These are phyloP conservation scores for Acanthamoeba sp. DNA, from an alignment of 208 protist genomes.

Conservation along the genomic window DNA sequence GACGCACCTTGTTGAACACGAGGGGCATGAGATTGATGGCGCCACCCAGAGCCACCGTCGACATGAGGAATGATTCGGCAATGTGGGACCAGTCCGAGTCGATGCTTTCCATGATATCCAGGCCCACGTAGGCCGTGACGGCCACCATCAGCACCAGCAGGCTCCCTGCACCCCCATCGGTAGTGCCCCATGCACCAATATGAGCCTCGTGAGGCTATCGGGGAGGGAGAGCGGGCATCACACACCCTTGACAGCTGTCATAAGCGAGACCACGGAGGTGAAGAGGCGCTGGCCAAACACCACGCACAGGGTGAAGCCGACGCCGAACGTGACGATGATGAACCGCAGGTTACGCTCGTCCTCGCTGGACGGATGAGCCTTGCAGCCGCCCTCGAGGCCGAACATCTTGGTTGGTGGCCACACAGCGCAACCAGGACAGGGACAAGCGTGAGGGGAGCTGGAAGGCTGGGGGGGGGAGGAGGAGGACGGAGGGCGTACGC, in stretches of 20 bases:
- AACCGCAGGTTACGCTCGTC: conserved; percentile 42
- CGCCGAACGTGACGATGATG: conserved; percentile 30
- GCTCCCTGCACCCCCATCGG: too few relatives aligned
- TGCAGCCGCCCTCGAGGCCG: conserved; percentile 17
- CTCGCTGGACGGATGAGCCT: not conserved
- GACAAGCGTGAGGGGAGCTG: too few relatives aligned
- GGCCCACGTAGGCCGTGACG: conserved; percentile 80
- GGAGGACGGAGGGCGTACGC: not conserved
- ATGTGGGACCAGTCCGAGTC: conserved; percentile 81
- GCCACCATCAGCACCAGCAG: conserved; percentile 84
- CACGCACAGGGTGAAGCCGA: conserved; percentile 46
- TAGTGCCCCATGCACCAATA: too few relatives aligned
- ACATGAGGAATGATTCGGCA: conserved; percentile 84
- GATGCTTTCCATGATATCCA: conserved; percentile 72
- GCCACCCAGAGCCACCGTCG: conserved; percentile 86
- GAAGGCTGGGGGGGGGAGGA: not conserved
- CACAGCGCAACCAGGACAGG: too few relatives aligned
- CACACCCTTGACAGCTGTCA: conserved; percentile 57
- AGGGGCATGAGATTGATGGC: conserved; percentile 81
- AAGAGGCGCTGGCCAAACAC: conserved; percentile 25
- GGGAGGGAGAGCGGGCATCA: too few relatives aligned
- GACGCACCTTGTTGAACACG: conserved; percentile 78
- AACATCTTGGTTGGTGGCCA: not conserved
- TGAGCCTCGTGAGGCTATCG: too few relatives aligned
- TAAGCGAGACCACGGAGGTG: conserved; percentile 30